Evolutionary conservation across 1,284 basidiomycete species (phyloP), one percentile per base, ranked within the genome.

Genomic region (Volvariella surrecta): DNA sequence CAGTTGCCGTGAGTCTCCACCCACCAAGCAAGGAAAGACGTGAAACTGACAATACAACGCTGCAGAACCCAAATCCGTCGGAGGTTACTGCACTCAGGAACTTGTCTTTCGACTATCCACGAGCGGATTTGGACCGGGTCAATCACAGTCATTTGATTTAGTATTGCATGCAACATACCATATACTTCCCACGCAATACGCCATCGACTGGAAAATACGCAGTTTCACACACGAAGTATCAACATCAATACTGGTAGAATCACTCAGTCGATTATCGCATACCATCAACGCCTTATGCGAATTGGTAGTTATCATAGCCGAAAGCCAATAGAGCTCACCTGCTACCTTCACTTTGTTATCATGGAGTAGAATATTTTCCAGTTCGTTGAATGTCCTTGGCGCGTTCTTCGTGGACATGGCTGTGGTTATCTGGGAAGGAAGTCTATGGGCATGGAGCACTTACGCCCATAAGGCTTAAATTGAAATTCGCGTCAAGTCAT

Each of bases 271-370:
- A 10, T 32, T 24, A 28, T 28, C 37, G 35, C 52, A 45, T 55
- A 85, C 82, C 84, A 58, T 86, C 82, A 45, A 87, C 70, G 4
- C 82, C 79, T 86, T 42, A 31, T 28, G 28, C 19, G 8, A 41
- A 21, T 21, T 35, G 16, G 38, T 40, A 30, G 28, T 30, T 28
- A 18, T 9, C 32, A 19, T n/a, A 37, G 47, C 21, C 37, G 13
- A 22, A 31, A 38, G 15, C 19, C 18, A 37, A 38, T 21, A 30
- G 39, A 10, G 37, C 76, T 45, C 45, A 86, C 92, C 91, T 39
- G 90, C 93, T 21, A 97, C 87, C 66, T 96, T 96, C 58, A 97
- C 81, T 63, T 94, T 95, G 60, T 67, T 78, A 62, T 92, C 89
- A 54, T 75, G 17, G 43, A 58, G 52, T 43, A 94, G 67, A 17